Percentiles rank a stretch among this genome's conserved stretches.
phyloP scores from a whole-genome alignment of 768 basidiomycete species.

The Vararia minispora region DNA sequence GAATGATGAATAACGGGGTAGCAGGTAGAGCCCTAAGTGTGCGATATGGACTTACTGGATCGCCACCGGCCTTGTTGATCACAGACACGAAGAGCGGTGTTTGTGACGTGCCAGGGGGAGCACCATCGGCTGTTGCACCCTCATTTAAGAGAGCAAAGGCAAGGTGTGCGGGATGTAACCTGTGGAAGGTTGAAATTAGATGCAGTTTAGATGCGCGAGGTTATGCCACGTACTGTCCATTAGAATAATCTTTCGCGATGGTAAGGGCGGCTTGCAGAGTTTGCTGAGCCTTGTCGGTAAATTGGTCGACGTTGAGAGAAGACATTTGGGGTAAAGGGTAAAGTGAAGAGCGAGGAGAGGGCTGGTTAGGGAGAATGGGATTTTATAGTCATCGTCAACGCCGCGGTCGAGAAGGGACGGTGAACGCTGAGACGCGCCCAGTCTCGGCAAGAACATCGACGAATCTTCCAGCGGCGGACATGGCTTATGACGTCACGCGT shows the following conservation, averaged over 20 bases:
- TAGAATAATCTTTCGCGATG: slow-evolving; percentile 74
- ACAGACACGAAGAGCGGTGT: slow-evolving; percentile 67
- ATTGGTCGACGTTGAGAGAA: slow-evolving; percentile 46
- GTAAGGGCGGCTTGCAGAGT: slow-evolving; percentile 63
- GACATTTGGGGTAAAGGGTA: slow-evolving; percentile 5
- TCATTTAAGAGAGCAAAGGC: slow-evolving; percentile 76
- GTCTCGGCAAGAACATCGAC: no score
- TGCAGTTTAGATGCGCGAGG: background rate
- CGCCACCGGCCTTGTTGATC: slow-evolving; percentile 76
- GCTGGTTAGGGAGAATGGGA: slow-evolving; percentile 3
- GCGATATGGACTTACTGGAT: slow-evolving; percentile 42
- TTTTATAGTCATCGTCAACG: no score
- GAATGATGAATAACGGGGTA: slow-evolving; percentile 1
- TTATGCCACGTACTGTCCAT: slow-evolving; percentile 50
- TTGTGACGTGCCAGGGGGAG: slow-evolving; percentile 23
- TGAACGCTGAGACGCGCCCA: no score
- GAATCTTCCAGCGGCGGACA: no score
- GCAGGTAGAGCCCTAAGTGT: background rate
- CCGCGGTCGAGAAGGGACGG: no score
- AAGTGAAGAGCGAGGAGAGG: slow-evolving; percentile 18
- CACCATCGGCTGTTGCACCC: slow-evolving; percentile 26
- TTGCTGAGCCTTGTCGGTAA: slow-evolving; percentile 77
- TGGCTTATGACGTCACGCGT: no score
- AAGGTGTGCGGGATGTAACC: slow-evolving; percentile 79
- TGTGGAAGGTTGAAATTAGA: slow-evolving; percentile 18